Conservation (phyloP, 768 basidiomycete species). For the Calocybe indica region DNA sequence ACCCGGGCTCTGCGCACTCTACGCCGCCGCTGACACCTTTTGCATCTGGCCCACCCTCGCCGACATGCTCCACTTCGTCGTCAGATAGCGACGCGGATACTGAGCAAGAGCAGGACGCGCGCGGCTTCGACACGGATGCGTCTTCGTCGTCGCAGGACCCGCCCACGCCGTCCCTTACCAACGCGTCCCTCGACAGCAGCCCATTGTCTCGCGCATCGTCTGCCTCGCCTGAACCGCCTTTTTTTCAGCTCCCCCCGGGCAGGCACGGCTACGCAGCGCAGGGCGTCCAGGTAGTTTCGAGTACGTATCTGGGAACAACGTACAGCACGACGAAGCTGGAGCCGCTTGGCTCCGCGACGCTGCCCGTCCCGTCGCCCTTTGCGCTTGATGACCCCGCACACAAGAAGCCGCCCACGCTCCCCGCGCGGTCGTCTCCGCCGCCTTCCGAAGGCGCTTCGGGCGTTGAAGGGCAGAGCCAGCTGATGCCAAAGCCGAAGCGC, state of each 20-base stretch:
- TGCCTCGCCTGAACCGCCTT: conserved; percentile 22
- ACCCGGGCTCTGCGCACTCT: conserved; percentile 13
- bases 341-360: background rate
- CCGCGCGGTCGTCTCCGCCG: background rate
- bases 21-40: conserved; percentile 9
- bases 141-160: conserved; percentile 23
- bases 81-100: no score
- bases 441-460: background rate
- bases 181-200: conserved; percentile 32
- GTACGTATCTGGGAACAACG: background rate
- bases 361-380: no score
- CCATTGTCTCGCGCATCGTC: conserved; percentile 29
- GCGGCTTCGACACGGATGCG: conserved; percentile 3
- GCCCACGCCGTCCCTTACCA: conserved; percentile 28
- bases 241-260: conserved; percentile 20
- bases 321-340: background rate
- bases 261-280: background rate
- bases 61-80: no score
- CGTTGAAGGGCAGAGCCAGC: no score
- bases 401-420: background rate
- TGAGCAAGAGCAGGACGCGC: no score
- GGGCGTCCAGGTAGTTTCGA: background rate
- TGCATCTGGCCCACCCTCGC: conserved; percentile 4
- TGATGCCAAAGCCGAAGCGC: conserved; percentile 1
- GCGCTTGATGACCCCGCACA: background rate